Evolutionary conservation across 441 rosid genomes (phyloP).

Genomic region (Metrosideros polymorpha): DNA sequence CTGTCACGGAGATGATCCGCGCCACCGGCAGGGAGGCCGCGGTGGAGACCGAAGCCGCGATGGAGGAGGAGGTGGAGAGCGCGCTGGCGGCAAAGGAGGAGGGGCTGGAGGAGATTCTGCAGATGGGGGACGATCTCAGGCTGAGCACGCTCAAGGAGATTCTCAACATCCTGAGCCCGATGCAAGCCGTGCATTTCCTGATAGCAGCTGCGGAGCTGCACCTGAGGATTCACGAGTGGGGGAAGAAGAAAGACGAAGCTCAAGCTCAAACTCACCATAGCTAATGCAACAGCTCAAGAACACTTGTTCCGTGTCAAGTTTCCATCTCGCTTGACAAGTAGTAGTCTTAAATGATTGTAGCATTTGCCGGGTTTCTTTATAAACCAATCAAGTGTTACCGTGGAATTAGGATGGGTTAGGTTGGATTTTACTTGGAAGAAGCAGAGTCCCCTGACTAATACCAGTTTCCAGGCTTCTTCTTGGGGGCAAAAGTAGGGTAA

Average conservation of each 20-base stretch:
- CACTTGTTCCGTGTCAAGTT: not conserved
- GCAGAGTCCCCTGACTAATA: not conserved
- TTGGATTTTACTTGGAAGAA: not conserved
- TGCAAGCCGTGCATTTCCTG: conserved; percentile 34
- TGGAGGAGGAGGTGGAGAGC: conserved; percentile 7
- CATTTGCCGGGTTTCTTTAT: not conserved
- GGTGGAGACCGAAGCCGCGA: not conserved
- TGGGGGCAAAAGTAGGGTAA: not conserved
- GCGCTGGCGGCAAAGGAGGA: conserved; percentile 13
- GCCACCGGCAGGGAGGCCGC: not conserved
- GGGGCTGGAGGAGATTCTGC: conserved; percentile 13
- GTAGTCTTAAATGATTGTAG: not conserved
- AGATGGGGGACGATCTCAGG: conserved; percentile 34
- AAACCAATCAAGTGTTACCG: not conserved
- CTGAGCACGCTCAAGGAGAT: conserved; percentile 22
- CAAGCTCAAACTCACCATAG: not conserved
- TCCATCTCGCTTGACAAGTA: not conserved
- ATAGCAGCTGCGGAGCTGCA: conserved; percentile 44
- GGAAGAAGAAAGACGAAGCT: conserved; percentile 18
- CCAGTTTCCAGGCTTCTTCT: not conserved
- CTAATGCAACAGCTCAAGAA: not conserved
- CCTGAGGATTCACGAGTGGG: conserved; percentile 38
- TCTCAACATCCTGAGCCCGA: conserved; percentile 19
- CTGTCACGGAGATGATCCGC: conserved; percentile 5
- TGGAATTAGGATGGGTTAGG: not conserved